These are phyloP conservation scores for Hebeloma cylindrosporum DNA, from an alignment of 768 basidiomycete genomes.

Conservation along the genomic window DNA sequence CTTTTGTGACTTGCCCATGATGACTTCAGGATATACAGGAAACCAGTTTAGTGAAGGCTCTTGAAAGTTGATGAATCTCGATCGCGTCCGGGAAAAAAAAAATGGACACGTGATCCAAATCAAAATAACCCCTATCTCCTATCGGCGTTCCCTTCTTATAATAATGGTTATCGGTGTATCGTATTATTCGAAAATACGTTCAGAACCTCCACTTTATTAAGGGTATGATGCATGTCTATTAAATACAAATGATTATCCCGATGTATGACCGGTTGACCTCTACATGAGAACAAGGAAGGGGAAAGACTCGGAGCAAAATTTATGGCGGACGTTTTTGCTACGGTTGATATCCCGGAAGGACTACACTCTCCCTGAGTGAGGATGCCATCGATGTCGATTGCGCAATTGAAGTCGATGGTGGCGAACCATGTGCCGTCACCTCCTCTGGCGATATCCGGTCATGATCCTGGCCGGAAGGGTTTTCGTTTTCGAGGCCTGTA, in stretches of 20 bases:
- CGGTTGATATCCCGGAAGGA: slow-evolving; percentile 28
- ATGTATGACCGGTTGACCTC: neutral
- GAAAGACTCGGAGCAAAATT: neutral
- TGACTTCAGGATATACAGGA: neutral
- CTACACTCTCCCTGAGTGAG: slow-evolving; percentile 15
- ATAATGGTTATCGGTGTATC: too few relatives aligned
- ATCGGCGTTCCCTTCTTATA: too few relatives aligned
- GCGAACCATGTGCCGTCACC: neutral
- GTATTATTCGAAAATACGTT: too few relatives aligned
- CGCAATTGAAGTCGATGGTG: slow-evolving; percentile 2
- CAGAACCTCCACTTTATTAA: too few relatives aligned
- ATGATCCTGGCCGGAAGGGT: slow-evolving; percentile 14
- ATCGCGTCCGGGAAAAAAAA: slow-evolving; percentile 18
- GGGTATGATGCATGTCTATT: slow-evolving; percentile 1
- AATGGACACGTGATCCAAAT: slow-evolving; percentile 11
- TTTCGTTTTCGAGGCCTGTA: slow-evolving; percentile 13
- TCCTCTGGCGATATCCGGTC: slow-evolving; percentile 14
- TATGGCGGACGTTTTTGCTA: slow-evolving; percentile 10
- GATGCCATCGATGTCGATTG: neutral
- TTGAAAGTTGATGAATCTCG: slow-evolving; percentile 1
- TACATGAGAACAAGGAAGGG: neutral
- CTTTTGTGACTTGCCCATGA: slow-evolving; percentile 94
- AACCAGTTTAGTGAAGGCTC: neutral
- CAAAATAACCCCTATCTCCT: too few relatives aligned
- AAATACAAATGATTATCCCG: slow-evolving; percentile 9